Conservation (phyloP, 202 grass and related monocot genomes). For the Cymbopogon flexuosus region DNA sequence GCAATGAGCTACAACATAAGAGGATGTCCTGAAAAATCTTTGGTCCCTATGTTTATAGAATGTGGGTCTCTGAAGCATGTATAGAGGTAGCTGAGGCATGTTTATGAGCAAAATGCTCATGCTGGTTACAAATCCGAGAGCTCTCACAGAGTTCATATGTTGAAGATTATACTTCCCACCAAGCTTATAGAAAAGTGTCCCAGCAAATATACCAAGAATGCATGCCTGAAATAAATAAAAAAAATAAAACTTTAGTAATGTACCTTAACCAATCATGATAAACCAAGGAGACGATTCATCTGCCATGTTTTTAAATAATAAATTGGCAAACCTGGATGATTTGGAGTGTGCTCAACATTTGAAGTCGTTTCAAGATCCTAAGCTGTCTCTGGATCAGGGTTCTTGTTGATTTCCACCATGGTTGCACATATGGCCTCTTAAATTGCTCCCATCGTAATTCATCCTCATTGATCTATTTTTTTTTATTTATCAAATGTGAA, state of each 20-base stretch:
- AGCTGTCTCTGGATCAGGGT: slow-evolving; percentile 26
- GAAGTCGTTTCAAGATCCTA: slow-evolving; percentile 29
- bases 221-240: slow-evolving; percentile 1
- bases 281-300: not conserved
- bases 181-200: slow-evolving; percentile 32
- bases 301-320: not conserved
- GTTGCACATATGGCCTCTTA: slow-evolving; percentile 29
- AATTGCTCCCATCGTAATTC: slow-evolving; percentile 20
- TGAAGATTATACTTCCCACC: slow-evolving; percentile 23
- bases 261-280: not conserved
- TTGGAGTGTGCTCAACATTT: slow-evolving; percentile 10
- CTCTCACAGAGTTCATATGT: slow-evolving; percentile 38
- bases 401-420: slow-evolving; percentile 27
- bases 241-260: not conserved
- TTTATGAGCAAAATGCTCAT: slow-evolving; percentile 41
- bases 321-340: slow-evolving; percentile 16
- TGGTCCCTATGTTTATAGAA: slow-evolving; percentile 35
- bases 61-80: slow-evolving; percentile 34
- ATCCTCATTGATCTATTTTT: not conserved
- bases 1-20: slow-evolving; percentile 33
- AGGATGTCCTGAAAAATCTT: slow-evolving; percentile 37
- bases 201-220: slow-evolving; percentile 35
- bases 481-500: slow-evolving; percentile 12
- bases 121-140: slow-evolving; percentile 31
- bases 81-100: slow-evolving; percentile 31